Evolutionary conservation across 2,329 filamentous ascomycete species (phyloP).

Genomic region (Penicillium digitatum): DNA sequence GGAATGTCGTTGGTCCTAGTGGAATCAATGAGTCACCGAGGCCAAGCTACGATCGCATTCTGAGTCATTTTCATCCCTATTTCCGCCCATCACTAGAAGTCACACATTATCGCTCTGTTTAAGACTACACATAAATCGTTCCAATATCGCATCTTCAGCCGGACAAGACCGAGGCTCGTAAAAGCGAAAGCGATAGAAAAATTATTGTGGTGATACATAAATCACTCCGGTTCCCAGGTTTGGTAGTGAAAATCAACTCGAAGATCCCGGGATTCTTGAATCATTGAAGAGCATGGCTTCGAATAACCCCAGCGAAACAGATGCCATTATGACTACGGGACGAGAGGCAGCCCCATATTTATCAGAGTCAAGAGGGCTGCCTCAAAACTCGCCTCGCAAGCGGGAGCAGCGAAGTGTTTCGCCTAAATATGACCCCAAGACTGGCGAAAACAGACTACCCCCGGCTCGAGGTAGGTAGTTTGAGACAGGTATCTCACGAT

Average conservation of each 20-base stretch:
- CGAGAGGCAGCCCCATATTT: neutral
- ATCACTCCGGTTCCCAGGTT: neutral
- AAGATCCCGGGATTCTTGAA: no score
- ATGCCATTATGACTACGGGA: neutral
- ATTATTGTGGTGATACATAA: neutral
- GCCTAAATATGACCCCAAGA: slow-evolving; percentile 3
- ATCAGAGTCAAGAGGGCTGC: no score
- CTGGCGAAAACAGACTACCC: slow-evolving; percentile 18
- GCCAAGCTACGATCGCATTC: neutral
- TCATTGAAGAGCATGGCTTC: neutral
- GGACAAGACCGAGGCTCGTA: neutral
- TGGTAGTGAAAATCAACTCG: neutral
- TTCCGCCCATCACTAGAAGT: neutral
- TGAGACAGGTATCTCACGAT: neutral
- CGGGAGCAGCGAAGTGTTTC: neutral
- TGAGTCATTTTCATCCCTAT: neutral
- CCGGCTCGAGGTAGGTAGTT: slow-evolving; percentile 15
- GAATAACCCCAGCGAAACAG: neutral
- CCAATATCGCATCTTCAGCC: neutral
- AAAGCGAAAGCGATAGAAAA: neutral
- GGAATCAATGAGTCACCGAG: neutral
- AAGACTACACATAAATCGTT: neutral
- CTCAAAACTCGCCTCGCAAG: neutral
- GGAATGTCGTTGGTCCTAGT: neutral
- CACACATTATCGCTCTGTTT: neutral